These are phyloP conservation scores for Fusarium sp. DNA, from an alignment of 2,329 filamentous ascomycete species.

Conservation along the genomic window DNA sequence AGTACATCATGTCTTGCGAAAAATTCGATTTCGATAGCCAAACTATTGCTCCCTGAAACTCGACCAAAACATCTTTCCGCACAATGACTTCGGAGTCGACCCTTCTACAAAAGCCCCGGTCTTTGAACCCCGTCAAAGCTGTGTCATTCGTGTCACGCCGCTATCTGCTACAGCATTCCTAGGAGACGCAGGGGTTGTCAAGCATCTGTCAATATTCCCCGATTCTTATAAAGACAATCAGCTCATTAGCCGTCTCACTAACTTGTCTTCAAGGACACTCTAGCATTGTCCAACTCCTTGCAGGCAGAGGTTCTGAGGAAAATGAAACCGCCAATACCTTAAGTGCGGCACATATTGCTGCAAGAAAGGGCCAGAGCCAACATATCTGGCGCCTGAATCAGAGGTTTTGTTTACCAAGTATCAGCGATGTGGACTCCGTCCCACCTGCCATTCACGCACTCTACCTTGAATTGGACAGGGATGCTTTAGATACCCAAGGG, in stretches of 20 bases:
- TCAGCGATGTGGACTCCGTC: background rate
- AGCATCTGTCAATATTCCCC: background rate
- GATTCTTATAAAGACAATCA: background rate
- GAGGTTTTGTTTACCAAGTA: background rate
- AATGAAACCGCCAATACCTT: background rate
- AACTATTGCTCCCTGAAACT: too few species aligned
- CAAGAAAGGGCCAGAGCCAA: background rate
- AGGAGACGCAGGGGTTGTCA: background rate
- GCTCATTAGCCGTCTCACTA: background rate
- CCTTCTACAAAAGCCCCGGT: too few species aligned
- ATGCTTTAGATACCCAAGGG: background rate
- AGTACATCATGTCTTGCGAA: too few species aligned
- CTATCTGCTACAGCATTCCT: background rate
- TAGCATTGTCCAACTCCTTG: background rate
- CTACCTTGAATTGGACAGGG: background rate
- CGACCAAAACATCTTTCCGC: too few species aligned
- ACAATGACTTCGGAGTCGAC: too few species aligned
- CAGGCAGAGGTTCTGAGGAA: background rate
- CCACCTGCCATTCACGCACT: background rate
- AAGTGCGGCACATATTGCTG: background rate
- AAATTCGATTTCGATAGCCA: too few species aligned
- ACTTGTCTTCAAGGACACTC: background rate
- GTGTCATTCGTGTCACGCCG: background rate
- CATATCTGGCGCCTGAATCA: background rate
- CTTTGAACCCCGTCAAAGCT: too few species aligned